Conservation (phyloP, 23 red algal genomes). For the Chondrus crispus region DNA sequence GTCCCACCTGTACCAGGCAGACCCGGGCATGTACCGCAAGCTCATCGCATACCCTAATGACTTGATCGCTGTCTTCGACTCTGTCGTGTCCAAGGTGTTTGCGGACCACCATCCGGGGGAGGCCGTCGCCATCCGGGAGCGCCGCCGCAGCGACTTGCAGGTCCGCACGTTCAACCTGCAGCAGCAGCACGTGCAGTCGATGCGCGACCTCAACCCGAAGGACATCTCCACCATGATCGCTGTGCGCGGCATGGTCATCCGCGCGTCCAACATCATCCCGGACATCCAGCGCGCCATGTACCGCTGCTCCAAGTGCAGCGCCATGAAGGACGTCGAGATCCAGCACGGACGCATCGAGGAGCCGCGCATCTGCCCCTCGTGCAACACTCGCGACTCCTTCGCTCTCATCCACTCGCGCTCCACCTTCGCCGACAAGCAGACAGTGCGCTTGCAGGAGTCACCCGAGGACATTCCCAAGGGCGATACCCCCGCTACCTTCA, state of each 20-base stretch:
- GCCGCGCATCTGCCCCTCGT: slow-evolving; percentile 74
- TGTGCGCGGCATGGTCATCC: slow-evolving; percentile 95
- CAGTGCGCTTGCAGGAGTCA: slow-evolving; percentile 92
- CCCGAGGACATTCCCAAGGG: slow-evolving; percentile 93
- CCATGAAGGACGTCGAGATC: slow-evolving; percentile 67
- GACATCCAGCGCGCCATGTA: slow-evolving; percentile 94
- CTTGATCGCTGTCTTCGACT: slow-evolving; percentile 82
- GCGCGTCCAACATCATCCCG: slow-evolving; percentile 72
- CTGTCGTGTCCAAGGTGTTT: slow-evolving; percentile 64
- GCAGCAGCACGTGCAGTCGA: slow-evolving; percentile 58
- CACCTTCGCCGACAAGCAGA: slow-evolving; percentile 91
- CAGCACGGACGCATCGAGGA: slow-evolving; percentile 81
- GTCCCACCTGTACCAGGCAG: slow-evolving; percentile 65
- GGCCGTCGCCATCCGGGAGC: slow-evolving; percentile 19
- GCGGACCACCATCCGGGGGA: slow-evolving; percentile 43
- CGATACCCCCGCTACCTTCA: slow-evolving; percentile 92
- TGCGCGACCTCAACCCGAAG: slow-evolving; percentile 85
- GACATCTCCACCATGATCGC: slow-evolving; percentile 76
- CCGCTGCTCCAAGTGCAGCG: slow-evolving; percentile 74
- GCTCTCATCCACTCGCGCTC: slow-evolving; percentile 85
- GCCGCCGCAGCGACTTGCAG: slow-evolving; percentile 35
- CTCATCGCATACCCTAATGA: slow-evolving; percentile 79
- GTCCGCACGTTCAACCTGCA: slow-evolving; percentile 75
- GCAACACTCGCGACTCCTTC: slow-evolving; percentile 71
- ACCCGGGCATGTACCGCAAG: slow-evolving; percentile 55